phyloP scores from a whole-genome alignment of 345 rosid species.

The Melastoma malabathricum region DNA sequence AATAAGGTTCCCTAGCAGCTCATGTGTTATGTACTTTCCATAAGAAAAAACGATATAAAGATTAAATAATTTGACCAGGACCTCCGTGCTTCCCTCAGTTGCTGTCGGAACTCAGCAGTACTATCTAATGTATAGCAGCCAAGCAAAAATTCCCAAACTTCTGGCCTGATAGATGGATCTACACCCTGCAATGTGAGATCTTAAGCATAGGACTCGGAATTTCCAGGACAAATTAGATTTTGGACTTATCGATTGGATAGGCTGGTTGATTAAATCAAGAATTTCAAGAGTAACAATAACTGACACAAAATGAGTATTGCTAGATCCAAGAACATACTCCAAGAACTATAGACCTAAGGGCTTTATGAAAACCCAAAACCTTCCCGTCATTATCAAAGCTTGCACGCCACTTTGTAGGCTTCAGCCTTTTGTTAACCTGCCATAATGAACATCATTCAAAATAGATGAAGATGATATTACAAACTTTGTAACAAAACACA shows the following conservation, averaged over 20 bases:
- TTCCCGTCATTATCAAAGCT: conserved; percentile 70
- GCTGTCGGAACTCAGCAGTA: conserved; percentile 61
- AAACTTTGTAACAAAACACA: not conserved
- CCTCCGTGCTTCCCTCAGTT: conserved; percentile 72
- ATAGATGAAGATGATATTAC: conserved; percentile 4
- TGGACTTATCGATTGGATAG: no score
- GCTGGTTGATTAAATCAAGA: no score
- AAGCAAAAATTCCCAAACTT: conserved; percentile 93
- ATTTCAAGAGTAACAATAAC: no score
- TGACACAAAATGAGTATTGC: not conserved
- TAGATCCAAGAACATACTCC: conserved; percentile 46
- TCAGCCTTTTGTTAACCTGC: conserved; percentile 73
- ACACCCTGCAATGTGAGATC: conserved; percentile 40
- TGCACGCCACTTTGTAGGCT: conserved; percentile 80
- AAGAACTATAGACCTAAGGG: conserved; percentile 50
- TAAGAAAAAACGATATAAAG: not conserved
- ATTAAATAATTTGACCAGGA: conserved; percentile 13
- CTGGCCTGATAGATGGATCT: conserved; percentile 81
- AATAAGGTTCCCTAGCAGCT: no score
- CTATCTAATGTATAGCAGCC: conserved; percentile 72
- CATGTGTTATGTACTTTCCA: not conserved
- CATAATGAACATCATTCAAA: conserved; percentile 3
- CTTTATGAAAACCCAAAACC: conserved; percentile 64
- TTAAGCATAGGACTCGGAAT: no score
- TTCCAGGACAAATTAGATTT: no score